Evolutionary conservation across 495 filamentous ascomycete species (phyloP).

Genomic region (Aspergillus mulundensis): DNA sequence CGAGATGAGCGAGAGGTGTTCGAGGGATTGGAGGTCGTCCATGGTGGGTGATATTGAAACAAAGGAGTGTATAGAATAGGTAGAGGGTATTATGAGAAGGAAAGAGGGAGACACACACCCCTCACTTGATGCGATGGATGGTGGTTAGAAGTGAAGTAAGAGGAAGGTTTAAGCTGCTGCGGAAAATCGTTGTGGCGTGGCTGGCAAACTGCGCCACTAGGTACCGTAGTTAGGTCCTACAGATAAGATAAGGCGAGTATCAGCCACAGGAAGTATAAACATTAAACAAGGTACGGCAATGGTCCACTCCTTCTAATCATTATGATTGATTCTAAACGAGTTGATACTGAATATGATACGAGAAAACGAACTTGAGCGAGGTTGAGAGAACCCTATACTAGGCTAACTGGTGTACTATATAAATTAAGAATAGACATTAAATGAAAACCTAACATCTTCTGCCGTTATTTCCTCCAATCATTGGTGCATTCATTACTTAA

Average conservation of each 20-base stretch:
- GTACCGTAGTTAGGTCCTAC: not conserved
- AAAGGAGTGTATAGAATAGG: not conserved
- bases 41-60: slow-evolving; percentile 40
- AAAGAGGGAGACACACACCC: not conserved
- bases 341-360: too few species aligned
- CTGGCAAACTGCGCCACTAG: slow-evolving; percentile 25
- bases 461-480: not conserved
- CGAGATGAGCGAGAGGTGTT: slow-evolving; percentile 88
- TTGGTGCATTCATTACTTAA: not conserved
- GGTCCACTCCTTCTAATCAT: not conserved
- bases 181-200: slow-evolving; percentile 41
- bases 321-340: too few species aligned
- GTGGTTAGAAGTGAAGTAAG: not conserved
- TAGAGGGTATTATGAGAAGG: not conserved
- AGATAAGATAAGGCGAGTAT: slow-evolving; percentile 36
- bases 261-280: not conserved
- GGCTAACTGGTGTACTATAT: not conserved
- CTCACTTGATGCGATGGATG: not conserved
- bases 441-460: not conserved
- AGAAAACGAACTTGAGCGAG: not conserved
- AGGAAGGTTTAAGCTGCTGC: slow-evolving; percentile 8
- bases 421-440: slow-evolving; percentile 7
- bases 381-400: not conserved
- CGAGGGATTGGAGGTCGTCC: slow-evolving; percentile 87
- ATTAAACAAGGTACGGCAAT: not conserved